Percentiles rank a stretch among this genome's conserved stretches.
phyloP scores from a whole-genome alignment of 106 monocot genomes.

The Hemerocallis citrina region DNA sequence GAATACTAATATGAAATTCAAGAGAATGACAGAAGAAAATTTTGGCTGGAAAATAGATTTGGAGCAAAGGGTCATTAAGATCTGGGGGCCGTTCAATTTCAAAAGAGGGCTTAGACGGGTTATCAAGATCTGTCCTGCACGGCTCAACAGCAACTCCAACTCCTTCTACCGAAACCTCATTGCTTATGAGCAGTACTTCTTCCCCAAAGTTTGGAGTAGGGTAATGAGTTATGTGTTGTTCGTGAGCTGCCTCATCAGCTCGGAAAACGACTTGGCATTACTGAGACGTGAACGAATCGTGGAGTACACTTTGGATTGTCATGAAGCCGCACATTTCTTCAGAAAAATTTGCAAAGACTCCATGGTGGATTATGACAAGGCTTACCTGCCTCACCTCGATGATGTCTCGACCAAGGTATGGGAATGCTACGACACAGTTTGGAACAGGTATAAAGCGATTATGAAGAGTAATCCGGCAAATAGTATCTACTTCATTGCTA shows the following conservation, averaged over 20 bases:
- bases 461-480: constrained; percentile 37
- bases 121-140: constrained; percentile 4
- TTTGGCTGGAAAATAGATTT: constrained; percentile 3
- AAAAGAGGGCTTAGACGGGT: no score
- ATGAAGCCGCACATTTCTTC: constrained; percentile 39
- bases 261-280: constrained; percentile 3
- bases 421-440: constrained; percentile 24
- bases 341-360: constrained; percentile 48
- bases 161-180: constrained; percentile 5
- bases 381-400: constrained; percentile 25
- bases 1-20: neutral
- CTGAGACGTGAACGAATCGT: constrained; percentile 35
- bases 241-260: constrained; percentile 1
- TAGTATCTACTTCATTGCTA: constrained; percentile 31
- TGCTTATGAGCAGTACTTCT: neutral
- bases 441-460: constrained; percentile 36
- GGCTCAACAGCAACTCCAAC: constrained; percentile 5
- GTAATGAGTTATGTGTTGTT: constrained; percentile 44
- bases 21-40: neutral
- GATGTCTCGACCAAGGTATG: constrained; percentile 32
- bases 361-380: constrained; percentile 32
- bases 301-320: constrained; percentile 36
- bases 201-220: constrained; percentile 5
- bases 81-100: no score
- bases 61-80: neutral